A percentile compares a stretch with the other conserved stretches of the same genome.
Evolutionary conservation across 371 early-diverging fungal species (phyloP).

Genomic region (Mucor indicus): DNA sequence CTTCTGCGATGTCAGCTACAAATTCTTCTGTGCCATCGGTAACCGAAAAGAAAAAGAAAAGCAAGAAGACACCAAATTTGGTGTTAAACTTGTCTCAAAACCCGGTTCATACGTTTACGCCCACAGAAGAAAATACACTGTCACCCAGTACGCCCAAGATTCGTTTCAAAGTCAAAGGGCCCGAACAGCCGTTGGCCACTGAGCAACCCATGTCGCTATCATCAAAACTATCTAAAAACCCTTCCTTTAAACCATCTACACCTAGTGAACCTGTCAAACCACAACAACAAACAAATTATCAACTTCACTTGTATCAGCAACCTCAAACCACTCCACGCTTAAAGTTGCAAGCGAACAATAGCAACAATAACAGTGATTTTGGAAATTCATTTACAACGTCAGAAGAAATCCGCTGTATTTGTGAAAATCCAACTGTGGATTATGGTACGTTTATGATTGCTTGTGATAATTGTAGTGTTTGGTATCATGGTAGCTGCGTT

Average conservation of each 20-base stretch:
- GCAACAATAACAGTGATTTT: no score
- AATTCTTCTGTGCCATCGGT: background rate
- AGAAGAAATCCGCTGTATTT: slow-evolving; percentile 68
- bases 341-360: background rate
- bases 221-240: background rate
- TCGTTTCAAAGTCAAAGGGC: slow-evolving; percentile 43
- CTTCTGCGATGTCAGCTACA: background rate
- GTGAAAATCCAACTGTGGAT: slow-evolving; percentile 63
- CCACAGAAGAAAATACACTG: slow-evolving; percentile 8
- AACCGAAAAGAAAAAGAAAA: slow-evolving; percentile 31
- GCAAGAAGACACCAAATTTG: slow-evolving; percentile 20
- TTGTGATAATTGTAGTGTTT: slow-evolving; percentile 69
- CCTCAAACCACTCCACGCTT: background rate
- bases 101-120: background rate
- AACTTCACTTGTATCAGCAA: background rate
- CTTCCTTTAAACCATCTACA: background rate
- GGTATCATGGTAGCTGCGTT: slow-evolving; percentile 79
- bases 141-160: slow-evolving; percentile 40
- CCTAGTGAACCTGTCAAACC: background rate
- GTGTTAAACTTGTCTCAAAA: slow-evolving; percentile 27
- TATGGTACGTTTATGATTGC: slow-evolving; percentile 80
- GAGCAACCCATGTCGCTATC: background rate
- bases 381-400: background rate
- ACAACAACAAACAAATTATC: background rate
- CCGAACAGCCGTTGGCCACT: slow-evolving; percentile 16